These are phyloP conservation scores for Stagonosporopsis chrysanthemi DNA, from an alignment of 2,329 filamentous ascomycete genomes.

Conservation along the genomic window DNA sequence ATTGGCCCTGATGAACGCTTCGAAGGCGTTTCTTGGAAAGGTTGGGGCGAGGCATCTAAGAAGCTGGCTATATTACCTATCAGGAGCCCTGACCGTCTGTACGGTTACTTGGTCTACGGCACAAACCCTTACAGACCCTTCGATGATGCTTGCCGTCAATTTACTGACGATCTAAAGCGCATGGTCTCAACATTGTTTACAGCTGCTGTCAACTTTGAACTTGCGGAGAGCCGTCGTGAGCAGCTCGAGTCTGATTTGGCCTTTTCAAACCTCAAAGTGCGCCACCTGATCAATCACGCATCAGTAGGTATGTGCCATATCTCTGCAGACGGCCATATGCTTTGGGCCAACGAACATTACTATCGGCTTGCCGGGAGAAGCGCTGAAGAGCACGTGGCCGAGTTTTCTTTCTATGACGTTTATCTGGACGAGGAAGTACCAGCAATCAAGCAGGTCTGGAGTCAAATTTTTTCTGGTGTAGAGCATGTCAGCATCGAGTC, in stretches of 20 bases:
- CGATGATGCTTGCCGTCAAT: constrained; percentile 38
- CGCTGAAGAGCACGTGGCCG: constrained; percentile 11
- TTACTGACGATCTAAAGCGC: constrained; percentile 34
- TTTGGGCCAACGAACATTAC: constrained; percentile 41
- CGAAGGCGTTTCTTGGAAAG: constrained; percentile 28
- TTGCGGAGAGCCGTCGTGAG: constrained; percentile 24
- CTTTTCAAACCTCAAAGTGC: constrained; percentile 33
- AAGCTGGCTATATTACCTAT: constrained; percentile 35
- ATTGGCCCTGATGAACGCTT: constrained; percentile 36
- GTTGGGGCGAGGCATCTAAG: constrained; percentile 28
- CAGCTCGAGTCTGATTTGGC: constrained; percentile 36
- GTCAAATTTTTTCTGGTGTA: constrained; percentile 20
- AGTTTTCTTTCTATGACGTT: constrained; percentile 26
- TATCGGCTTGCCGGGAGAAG: constrained; percentile 24
- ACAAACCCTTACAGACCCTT: constrained; percentile 42
- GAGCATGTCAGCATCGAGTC: constrained; percentile 32
- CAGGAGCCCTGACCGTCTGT: constrained; percentile 17
- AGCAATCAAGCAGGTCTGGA: constrained; percentile 27
- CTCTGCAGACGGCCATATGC: constrained; percentile 26
- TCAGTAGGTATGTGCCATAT: constrained; percentile 37
- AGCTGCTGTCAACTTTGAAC: constrained; percentile 23
- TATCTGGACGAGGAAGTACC: constrained; percentile 30
- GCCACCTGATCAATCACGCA: constrained; percentile 38
- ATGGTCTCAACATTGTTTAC: constrained; percentile 36
- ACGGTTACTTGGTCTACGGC: constrained; percentile 38